Conservation (phyloP, 108 stramenopile species). For the Parmales sp. region DNA sequence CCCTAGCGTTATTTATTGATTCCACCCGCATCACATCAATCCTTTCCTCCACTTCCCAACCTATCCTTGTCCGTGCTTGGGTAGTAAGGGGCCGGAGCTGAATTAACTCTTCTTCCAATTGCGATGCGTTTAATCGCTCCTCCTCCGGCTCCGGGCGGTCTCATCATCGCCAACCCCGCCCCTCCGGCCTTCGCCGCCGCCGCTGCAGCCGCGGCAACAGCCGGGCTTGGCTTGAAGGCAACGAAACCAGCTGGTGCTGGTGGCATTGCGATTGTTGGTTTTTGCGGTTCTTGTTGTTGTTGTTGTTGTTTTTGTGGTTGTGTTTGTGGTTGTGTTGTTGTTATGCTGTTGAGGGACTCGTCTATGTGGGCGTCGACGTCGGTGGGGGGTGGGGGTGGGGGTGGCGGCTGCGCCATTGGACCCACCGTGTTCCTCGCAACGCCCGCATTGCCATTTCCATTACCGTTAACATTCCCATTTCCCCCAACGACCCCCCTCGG, state of each 20-base stretch:
- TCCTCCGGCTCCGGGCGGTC: neutral
- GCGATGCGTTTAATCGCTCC: neutral
- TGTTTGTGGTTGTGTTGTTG: constrained; percentile 39
- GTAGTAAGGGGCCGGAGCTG: neutral
- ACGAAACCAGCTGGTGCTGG: constrained; percentile 21
- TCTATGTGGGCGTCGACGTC: neutral
- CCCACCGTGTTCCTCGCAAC: neutral
- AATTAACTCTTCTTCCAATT: neutral
- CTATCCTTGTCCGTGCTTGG: neutral
- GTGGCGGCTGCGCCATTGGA: neutral
- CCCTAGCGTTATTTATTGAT: neutral
- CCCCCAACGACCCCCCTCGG: constrained; percentile 72
- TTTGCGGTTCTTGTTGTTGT: neutral
- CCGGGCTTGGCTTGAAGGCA: neutral
- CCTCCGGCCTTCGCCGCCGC: neutral
- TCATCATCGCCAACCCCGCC: neutral
- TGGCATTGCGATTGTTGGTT: constrained; percentile 16
- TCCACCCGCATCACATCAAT: neutral
- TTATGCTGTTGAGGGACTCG: constrained; percentile 17
- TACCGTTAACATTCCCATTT: too few relatives aligned
- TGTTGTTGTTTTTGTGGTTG: constrained; percentile 10
- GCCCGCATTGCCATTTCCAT: neutral
- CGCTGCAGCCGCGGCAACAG: neutral
- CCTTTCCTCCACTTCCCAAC: neutral
- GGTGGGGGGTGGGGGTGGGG: neutral